These are phyloP conservation scores for Arachis stenosperma DNA, from an alignment of 306 rosid species.

Conservation along the genomic window DNA sequence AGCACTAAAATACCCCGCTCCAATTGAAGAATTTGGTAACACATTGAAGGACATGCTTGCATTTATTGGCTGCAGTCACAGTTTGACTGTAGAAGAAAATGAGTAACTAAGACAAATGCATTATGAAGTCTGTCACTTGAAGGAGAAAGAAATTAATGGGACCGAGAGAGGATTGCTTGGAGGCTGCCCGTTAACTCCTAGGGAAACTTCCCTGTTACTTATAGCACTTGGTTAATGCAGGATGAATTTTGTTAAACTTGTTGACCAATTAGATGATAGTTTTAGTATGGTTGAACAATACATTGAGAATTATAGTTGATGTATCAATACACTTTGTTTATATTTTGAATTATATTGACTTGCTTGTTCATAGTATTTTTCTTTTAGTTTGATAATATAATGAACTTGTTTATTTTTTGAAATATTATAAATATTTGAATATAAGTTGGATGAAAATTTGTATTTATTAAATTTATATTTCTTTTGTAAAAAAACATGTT, in stretches of 20 bases:
- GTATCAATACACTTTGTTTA: too few species aligned
- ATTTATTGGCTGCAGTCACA: slow-evolving; percentile 95
- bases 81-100: slow-evolving; percentile 79
- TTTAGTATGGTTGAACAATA: too few species aligned
- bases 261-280: slow-evolving; percentile 66
- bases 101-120: slow-evolving; percentile 84
- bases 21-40: slow-evolving; percentile 76
- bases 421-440: too few species aligned
- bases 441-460: too few species aligned
- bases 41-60: slow-evolving; percentile 96
- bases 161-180: slow-evolving; percentile 94
- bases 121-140: slow-evolving; percentile 93
- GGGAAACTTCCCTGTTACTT: slow-evolving; percentile 92
- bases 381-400: too few species aligned
- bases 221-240: slow-evolving; percentile 73
- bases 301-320: too few species aligned
- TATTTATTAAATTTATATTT: too few species aligned
- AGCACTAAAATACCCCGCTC: slow-evolving; percentile 88
- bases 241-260: slow-evolving; percentile 84
- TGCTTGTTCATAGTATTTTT: too few species aligned
- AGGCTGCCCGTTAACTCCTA: slow-evolving; percentile 92
- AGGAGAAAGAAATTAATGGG: slow-evolving; percentile 95
- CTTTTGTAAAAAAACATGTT: too few species aligned
- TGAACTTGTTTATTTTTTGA: too few species aligned
- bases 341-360: too few species aligned